These are phyloP conservation scores for Globisporangium carolinianum DNA, from an alignment of 352 stramenopile genomes.

Conservation along the genomic window DNA sequence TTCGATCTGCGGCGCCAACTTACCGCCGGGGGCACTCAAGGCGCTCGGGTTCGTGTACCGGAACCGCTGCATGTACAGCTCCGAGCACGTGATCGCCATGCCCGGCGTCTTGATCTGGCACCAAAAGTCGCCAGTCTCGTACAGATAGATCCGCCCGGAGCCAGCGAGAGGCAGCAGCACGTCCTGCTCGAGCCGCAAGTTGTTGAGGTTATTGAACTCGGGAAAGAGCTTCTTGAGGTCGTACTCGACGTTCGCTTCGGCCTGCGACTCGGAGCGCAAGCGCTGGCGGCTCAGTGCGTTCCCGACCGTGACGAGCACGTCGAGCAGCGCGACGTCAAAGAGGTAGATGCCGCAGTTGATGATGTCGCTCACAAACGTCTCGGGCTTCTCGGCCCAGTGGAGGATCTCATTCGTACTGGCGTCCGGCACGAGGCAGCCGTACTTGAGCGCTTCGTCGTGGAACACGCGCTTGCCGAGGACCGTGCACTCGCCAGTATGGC, in stretches of 20 bases:
- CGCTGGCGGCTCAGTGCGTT: slow-evolving; percentile 76
- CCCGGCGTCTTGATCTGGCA: slow-evolving; percentile 88
- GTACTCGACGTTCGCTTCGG: slow-evolving; percentile 63
- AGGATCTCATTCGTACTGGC: slow-evolving; percentile 74
- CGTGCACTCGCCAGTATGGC: slow-evolving; percentile 60
- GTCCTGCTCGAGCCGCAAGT: slow-evolving; percentile 80
- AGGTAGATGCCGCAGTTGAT: slow-evolving; percentile 90
- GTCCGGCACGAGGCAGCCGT: slow-evolving; percentile 81
- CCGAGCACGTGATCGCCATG: slow-evolving; percentile 87
- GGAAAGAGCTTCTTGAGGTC: slow-evolving; percentile 85
- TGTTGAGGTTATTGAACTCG: slow-evolving; percentile 83
- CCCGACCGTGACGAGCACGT: slow-evolving; percentile 68
- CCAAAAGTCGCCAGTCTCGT: slow-evolving; percentile 86
- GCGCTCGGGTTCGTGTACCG: slow-evolving; percentile 84
- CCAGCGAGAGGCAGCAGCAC: slow-evolving; percentile 75
- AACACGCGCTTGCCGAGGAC: slow-evolving; percentile 86
- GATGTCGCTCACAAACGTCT: slow-evolving; percentile 88
- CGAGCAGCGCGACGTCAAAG: slow-evolving; percentile 76
- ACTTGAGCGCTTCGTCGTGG: slow-evolving; percentile 85
- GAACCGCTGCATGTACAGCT: slow-evolving; percentile 89
- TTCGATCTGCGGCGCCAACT: slow-evolving; percentile 80
- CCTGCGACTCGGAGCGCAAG: slow-evolving; percentile 67
- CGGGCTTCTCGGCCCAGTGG: slow-evolving; percentile 86
- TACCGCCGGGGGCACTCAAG: slow-evolving; percentile 71
- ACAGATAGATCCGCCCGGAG: slow-evolving; percentile 65